Evolutionary conservation across 805 yeast species (phyloP).

Genomic region (Hanseniaspora taiwanica): DNA sequence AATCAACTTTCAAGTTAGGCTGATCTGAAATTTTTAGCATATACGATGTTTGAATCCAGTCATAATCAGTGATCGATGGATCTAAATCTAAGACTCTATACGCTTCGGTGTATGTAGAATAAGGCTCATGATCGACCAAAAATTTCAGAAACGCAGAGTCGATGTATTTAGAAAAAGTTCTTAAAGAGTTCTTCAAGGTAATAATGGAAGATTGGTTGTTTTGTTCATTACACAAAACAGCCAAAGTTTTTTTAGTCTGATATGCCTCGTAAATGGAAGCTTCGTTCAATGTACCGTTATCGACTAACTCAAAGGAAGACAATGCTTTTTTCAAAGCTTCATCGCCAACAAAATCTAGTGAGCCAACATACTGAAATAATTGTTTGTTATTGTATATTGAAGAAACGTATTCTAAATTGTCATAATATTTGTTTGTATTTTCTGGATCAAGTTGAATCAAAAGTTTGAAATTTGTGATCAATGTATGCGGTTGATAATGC

Average conservation of each 20-base stretch:
- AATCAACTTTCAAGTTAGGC: slow-evolving; percentile 26
- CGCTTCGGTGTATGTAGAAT: slow-evolving; percentile 31
- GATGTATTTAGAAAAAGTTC: slow-evolving; percentile 27
- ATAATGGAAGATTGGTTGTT: slow-evolving; percentile 12
- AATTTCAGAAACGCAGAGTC: slow-evolving; percentile 24
- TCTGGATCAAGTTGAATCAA: slow-evolving; percentile 31
- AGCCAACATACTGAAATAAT: slow-evolving; percentile 34
- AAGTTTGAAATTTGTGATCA: slow-evolving; percentile 34
- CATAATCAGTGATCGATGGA: slow-evolving; percentile 42
- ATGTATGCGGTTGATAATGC: slow-evolving; percentile 34
- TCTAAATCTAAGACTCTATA: slow-evolving; percentile 38
- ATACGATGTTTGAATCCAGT: slow-evolving; percentile 62
- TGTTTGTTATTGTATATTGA: slow-evolving; percentile 34
- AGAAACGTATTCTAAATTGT: slow-evolving; percentile 40
- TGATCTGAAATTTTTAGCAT: slow-evolving; percentile 48
- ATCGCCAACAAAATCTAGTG: slow-evolving; percentile 40
- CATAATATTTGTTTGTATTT: slow-evolving; percentile 39
- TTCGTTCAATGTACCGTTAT: slow-evolving; percentile 9
- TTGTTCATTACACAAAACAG: neutral
- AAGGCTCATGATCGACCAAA: slow-evolving; percentile 35
- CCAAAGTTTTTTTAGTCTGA: slow-evolving; percentile 7
- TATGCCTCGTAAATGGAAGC: slow-evolving; percentile 24
- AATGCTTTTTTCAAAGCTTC: slow-evolving; percentile 32
- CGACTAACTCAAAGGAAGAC: slow-evolving; percentile 20
- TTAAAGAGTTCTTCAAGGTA: slow-evolving; percentile 28